Evolutionary conservation across 1,139 yeast species (phyloP).

Genomic region (Suhomyces chickasaworum): DNA sequence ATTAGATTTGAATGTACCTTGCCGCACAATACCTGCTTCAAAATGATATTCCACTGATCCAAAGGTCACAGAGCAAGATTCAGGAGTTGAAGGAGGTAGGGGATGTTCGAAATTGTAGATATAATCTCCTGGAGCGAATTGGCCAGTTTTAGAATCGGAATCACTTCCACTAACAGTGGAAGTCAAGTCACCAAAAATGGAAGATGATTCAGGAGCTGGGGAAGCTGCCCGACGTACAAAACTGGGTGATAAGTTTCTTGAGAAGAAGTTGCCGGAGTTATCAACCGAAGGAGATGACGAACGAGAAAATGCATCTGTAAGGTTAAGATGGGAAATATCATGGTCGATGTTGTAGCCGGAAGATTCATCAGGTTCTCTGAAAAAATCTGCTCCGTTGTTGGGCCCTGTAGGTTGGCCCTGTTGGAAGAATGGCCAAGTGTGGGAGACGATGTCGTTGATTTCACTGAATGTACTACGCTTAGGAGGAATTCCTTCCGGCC

Average conservation of each 20-base stretch:
- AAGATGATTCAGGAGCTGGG: constrained; percentile 18
- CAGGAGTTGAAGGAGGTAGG: constrained; percentile 80
- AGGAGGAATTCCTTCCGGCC: constrained; percentile 99
- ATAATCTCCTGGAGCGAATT: constrained; percentile 78
- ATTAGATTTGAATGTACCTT: constrained; percentile 84
- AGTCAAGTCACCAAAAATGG: constrained; percentile 23
- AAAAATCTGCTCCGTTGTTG: constrained; percentile 62
- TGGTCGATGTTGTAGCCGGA: constrained; percentile 16
- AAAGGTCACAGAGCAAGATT: constrained; percentile 73
- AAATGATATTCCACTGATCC: constrained; percentile 74
- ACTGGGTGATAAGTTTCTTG: constrained; percentile 32
- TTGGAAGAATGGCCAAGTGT: constrained; percentile 90
- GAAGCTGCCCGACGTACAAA: constrained; percentile 47
- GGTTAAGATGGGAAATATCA: constrained; percentile 38
- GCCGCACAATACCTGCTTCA: constrained; percentile 69
- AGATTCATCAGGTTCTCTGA: constrained; percentile 34
- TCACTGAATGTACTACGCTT: constrained; percentile 69
- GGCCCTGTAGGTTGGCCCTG: constrained; percentile 28
- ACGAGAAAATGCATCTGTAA: constrained; percentile 26
- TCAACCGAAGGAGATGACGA: constrained; percentile 9
- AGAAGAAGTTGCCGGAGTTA: constrained; percentile 25
- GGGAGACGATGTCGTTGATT: constrained; percentile 64
- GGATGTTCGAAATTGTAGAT: constrained; percentile 90
- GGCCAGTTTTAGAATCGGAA: constrained; percentile 30
- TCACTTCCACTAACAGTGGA: constrained; percentile 24